These are phyloP conservation scores for Pseudonectria buxi DNA, from an alignment of 2,329 filamentous ascomycete genomes.

Conservation along the genomic window DNA sequence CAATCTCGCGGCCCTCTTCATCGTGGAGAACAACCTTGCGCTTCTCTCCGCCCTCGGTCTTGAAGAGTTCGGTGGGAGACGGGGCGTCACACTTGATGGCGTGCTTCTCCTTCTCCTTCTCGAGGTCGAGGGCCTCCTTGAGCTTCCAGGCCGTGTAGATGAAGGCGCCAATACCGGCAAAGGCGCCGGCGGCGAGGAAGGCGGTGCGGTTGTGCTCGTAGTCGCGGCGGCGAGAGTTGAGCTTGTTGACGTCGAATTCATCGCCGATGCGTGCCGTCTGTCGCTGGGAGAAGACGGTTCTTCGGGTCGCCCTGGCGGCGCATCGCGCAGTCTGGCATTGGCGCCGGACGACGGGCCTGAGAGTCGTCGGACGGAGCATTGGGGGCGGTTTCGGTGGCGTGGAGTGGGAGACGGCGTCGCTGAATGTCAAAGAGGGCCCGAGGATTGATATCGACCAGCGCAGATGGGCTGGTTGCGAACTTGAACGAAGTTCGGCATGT, in stretches of 20 bases:
- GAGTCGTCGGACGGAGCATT: conserved; percentile 22
- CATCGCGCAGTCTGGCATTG: conserved; percentile 17
- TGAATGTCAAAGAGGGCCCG: neutral
- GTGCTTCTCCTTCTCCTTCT: conserved; percentile 29
- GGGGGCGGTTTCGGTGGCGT: conserved; percentile 7
- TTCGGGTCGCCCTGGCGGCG: conserved; percentile 13
- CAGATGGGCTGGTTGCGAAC: no score
- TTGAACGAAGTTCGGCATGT: no score
- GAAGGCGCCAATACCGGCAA: conserved; percentile 44
- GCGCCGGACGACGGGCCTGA: conserved; percentile 19
- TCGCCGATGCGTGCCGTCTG: conserved; percentile 34
- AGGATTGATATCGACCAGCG: no score
- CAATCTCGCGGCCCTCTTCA: conserved; percentile 64
- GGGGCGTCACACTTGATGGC: conserved; percentile 36
- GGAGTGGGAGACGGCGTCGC: conserved; percentile 1
- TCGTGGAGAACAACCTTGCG: conserved; percentile 58
- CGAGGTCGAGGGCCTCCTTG: conserved; percentile 32
- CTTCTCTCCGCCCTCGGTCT: conserved; percentile 41
- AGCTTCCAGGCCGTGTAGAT: conserved; percentile 48
- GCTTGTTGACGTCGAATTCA: conserved; percentile 42
- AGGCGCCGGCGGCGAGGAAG: conserved; percentile 44
- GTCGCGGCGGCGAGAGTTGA: conserved; percentile 39
- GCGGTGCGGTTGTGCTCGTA: conserved; percentile 45
- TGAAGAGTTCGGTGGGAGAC: conserved; percentile 40
- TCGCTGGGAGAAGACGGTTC: conserved; percentile 25